Evolutionary conservation across 805 yeast species (phyloP).

Genomic region (Candida stauntonica): DNA sequence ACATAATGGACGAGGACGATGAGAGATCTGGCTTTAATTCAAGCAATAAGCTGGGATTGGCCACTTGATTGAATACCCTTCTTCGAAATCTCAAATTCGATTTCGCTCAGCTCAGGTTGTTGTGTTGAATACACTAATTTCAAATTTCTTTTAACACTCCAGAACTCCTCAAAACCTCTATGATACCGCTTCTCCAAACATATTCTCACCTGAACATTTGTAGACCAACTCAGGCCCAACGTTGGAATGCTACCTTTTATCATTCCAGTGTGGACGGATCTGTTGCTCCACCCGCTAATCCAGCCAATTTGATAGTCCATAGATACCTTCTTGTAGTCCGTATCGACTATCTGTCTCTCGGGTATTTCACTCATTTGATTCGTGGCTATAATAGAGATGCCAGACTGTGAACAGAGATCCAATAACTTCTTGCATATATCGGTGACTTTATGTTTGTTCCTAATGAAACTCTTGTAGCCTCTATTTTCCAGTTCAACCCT

Average conservation of each 20-base stretch:
- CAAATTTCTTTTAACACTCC: conserved; percentile 30
- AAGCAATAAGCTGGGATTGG: conserved; percentile 7
- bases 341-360: conserved; percentile 19
- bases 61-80: conserved; percentile 15
- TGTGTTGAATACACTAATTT: conserved; percentile 38
- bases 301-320: conserved; percentile 68
- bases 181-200: conserved; percentile 39
- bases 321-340: conserved; percentile 27
- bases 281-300: conserved; percentile 67
- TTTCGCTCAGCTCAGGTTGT: conserved; percentile 8
- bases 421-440: conserved; percentile 45
- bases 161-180: conserved; percentile 27
- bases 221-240: conserved; percentile 53
- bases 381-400: conserved; percentile 62
- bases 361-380: conserved; percentile 78
- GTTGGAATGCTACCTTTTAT: conserved; percentile 40
- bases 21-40: conserved; percentile 7
- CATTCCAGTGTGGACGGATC: conserved; percentile 20
- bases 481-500: conserved; percentile 49
- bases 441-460: conserved; percentile 38
- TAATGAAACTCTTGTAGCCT: conserved; percentile 20
- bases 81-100: conserved; percentile 26
- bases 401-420: conserved; percentile 40
- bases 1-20: conserved; percentile 28
- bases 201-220: conserved; percentile 45